Evolutionary conservation across 2,329 filamentous ascomycete genomes (phyloP).

Genomic region (Aureobasidium sp.): DNA sequence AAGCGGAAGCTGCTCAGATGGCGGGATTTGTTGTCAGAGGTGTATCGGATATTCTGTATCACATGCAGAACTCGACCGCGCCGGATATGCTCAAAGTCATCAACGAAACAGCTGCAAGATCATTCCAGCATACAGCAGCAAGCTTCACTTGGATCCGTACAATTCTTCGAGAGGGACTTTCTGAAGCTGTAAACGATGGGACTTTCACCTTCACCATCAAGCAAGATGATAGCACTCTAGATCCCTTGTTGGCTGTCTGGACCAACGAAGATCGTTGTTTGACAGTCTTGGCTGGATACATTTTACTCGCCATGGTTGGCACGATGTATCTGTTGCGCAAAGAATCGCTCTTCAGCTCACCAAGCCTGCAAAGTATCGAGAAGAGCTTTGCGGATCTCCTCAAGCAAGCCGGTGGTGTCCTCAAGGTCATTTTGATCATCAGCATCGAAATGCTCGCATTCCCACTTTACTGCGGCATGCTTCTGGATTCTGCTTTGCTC

Average conservation of each 20-base stretch:
- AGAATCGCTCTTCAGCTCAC: slow-evolving; percentile 56
- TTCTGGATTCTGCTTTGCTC: slow-evolving; percentile 80
- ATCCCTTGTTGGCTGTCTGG: slow-evolving; percentile 35
- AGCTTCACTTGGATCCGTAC: background rate
- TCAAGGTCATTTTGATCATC: slow-evolving; percentile 97
- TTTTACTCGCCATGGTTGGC: slow-evolving; percentile 64
- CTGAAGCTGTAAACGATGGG: slow-evolving; percentile 5
- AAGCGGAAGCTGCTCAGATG: background rate
- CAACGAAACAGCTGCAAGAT: background rate
- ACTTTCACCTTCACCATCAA: slow-evolving; percentile 15
- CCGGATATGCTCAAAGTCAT: background rate
- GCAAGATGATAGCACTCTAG: slow-evolving; percentile 21
- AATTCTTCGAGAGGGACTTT: background rate
- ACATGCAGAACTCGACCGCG: background rate
- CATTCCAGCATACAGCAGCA: background rate
- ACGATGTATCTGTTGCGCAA: slow-evolving; percentile 72
- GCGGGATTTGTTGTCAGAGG: background rate
- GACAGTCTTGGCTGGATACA: slow-evolving; percentile 75
- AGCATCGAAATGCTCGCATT: slow-evolving; percentile 99
- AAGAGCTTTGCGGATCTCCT: slow-evolving; percentile 72
- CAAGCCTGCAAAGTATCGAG: slow-evolving; percentile 53
- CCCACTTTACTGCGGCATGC: slow-evolving; percentile 85
- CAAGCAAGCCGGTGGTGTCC: slow-evolving; percentile 87
- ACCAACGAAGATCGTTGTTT: slow-evolving; percentile 50
- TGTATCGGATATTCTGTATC: background rate